phyloP scores from a whole-genome alignment of 116 monocot genomes.

The Papilionanthe hybrid region DNA sequence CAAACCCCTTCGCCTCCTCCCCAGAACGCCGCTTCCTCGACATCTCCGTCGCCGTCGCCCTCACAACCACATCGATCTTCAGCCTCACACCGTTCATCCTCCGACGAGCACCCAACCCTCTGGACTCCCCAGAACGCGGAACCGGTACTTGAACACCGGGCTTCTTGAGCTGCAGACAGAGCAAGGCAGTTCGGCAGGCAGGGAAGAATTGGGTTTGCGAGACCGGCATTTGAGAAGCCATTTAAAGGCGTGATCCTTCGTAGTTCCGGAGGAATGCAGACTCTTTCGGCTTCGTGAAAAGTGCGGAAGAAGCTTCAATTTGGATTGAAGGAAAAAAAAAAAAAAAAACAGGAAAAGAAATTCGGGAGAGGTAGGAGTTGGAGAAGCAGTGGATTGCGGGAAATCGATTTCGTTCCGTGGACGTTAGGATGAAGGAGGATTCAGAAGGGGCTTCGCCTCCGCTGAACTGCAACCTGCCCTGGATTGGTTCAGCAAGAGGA shows the following conservation, averaged over 20 bases:
- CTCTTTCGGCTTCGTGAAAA: not conserved
- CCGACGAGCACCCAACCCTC: not conserved
- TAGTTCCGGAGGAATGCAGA: not conserved
- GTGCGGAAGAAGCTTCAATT: not conserved
- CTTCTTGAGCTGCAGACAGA: too few species aligned
- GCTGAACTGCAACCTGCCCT: not conserved
- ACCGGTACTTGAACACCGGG: not conserved
- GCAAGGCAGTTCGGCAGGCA: not conserved
- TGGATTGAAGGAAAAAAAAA: too few species aligned
- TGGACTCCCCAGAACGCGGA: not conserved
- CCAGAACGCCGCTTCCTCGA: constrained; percentile 32
- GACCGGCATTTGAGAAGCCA: not conserved
- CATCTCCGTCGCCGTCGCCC: constrained; percentile 37
- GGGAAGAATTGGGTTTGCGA: not conserved
- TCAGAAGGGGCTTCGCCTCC: not conserved
- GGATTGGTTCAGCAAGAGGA: not conserved
- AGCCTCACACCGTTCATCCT: constrained; percentile 1
- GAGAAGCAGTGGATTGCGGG: too few species aligned
- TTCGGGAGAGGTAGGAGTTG: too few species aligned
- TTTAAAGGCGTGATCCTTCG: not conserved
- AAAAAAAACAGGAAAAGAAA: too few species aligned
- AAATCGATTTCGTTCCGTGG: constrained; percentile 1
- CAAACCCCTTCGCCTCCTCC: constrained; percentile 55
- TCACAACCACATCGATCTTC: constrained; percentile 6
- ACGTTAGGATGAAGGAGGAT: not conserved